Conservation (phyloP, 345 rosid genomes). For the Conringia planisiliqua region DNA sequence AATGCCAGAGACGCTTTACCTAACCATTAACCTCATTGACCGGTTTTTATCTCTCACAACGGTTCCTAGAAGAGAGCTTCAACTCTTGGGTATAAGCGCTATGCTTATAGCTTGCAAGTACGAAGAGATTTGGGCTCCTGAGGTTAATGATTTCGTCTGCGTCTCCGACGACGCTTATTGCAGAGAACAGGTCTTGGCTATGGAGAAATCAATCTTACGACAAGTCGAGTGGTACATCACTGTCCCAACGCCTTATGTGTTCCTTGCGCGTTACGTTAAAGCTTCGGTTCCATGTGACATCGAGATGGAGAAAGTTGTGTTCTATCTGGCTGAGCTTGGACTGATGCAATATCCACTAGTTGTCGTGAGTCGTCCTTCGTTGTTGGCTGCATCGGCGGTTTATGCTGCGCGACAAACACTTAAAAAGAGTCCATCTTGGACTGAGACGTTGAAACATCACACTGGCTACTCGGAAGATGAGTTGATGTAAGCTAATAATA, state of each 20-base stretch:
- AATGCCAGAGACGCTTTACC: conserved; percentile 26
- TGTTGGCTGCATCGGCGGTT: conserved; percentile 26
- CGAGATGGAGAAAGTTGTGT: conserved; percentile 67
- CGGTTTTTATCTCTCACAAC: conserved; percentile 40
- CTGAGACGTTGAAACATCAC: conserved; percentile 23
- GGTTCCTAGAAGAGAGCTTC: conserved; percentile 69
- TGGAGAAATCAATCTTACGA: conserved; percentile 71
- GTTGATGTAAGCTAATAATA: conserved; percentile 8
- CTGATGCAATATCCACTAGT: conserved; percentile 5
- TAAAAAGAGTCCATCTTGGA: conserved; percentile 9
- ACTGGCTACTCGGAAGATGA: conserved; percentile 31
- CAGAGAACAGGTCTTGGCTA: conserved; percentile 60
- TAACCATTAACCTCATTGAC: conserved; percentile 20
- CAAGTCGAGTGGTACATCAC: conserved; percentile 73
- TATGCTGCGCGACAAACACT: conserved; percentile 1
- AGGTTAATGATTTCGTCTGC: conserved; percentile 68
- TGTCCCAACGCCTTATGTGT: conserved; percentile 77
- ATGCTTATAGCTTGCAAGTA: conserved; percentile 89
- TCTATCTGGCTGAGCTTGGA: conserved; percentile 45
- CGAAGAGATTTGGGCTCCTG: conserved; percentile 95
- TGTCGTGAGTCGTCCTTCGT: conserved; percentile 15
- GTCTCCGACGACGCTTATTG: conserved; percentile 71
- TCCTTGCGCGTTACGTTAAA: conserved; percentile 63
- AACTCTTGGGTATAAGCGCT: conserved; percentile 69
- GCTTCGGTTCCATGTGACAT: conserved; percentile 53